Conservation (phyloP, 139 green algal species). For the Tetradesmus lagerheimii region DNA sequence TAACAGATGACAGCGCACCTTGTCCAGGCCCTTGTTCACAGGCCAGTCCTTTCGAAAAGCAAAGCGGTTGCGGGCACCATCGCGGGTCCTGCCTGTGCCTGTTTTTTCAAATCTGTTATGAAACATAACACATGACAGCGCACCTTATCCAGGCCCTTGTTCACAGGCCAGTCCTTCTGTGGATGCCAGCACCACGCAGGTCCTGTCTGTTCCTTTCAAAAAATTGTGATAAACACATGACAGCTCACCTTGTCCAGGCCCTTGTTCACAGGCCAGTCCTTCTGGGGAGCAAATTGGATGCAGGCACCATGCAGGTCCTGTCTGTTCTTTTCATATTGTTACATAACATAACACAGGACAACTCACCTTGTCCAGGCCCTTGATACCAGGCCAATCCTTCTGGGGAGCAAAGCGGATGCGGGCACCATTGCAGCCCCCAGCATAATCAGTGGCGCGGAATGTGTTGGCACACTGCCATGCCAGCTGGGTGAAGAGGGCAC, state of each 20-base stretch:
- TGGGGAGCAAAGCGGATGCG: constrained; percentile 57
- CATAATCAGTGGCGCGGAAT: constrained; percentile 55
- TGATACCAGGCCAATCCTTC: constrained; percentile 55
- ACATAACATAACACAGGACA: too few relatives aligned
- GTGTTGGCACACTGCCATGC: constrained; percentile 58
- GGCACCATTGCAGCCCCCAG: constrained; percentile 63
- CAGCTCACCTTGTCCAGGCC: too few relatives aligned
- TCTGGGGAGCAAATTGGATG: too few relatives aligned
- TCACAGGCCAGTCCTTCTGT: constrained; percentile 56
- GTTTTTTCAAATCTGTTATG: too few relatives aligned
- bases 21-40: constrained; percentile 42
- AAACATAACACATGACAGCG: too few relatives aligned
- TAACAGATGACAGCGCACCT: background rate
- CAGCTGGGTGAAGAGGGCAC: constrained; percentile 51
- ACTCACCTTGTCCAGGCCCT: constrained; percentile 17
- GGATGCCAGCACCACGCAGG: too few relatives aligned
- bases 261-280: too few relatives aligned
- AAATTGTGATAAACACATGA: too few relatives aligned
- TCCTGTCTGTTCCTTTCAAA: too few relatives aligned
- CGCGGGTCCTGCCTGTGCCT: too few relatives aligned
- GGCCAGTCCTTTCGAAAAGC: constrained; percentile 56
- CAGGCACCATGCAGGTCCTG: too few relatives aligned
- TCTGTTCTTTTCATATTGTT: too few relatives aligned
- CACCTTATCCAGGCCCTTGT: constrained; percentile 45
- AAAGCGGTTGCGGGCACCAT: constrained; percentile 40